Evolutionary conservation across 345 rosid species (phyloP), one percentile per base, ranked within the genome.

Genomic region (Syzygium aqueum): DNA sequence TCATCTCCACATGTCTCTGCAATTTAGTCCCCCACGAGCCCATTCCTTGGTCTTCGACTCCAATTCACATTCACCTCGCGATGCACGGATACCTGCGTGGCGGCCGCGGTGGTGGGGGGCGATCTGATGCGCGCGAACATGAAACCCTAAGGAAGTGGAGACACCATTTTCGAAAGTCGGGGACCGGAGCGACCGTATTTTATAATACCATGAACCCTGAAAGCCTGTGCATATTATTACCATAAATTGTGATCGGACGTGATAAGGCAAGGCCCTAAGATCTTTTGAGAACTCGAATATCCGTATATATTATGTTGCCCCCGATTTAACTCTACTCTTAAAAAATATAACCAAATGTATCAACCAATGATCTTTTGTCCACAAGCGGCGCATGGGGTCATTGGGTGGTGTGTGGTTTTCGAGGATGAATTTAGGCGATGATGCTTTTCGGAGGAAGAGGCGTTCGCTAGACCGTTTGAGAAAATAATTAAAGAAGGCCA

Each of bases 111-210:
- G 43, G 43, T 8, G 1, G 37, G 3, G 49, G 11, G 21, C 1
- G 1, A 19, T 19, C 80, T 8, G 2, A 73, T 19, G 25, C 14
- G 6, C 21, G 14, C 15, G 2, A 0, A 37, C 49, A 37, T 3
- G 1, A 33, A 73, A 19, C 25, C 21, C 7, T 17, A 10, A 19
- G 7, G 46, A 3, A 10, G 13, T 2, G 11, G 19, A 73, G 37
- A 2, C 43, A 19, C 4, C 14, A 3, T 8, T 67, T 67, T 33
- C 2, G 49, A 33, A 33, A 9, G 80, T 19, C 0, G 2, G 1
- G 3, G 3, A 67, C 0, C 8, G 5, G 19, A 73, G 4, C 5
- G 14, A 21, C 0, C 14, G 3, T 17, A 25, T 5, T 10, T 11
- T 4, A 9, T 10, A 25, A 1, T 23, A 57, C 10, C 3, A 0